Base-by-base conservation (phyloP, 2,329 filamentous ascomycete genomes). In the Thermomyces lanuginosus region DNA sequence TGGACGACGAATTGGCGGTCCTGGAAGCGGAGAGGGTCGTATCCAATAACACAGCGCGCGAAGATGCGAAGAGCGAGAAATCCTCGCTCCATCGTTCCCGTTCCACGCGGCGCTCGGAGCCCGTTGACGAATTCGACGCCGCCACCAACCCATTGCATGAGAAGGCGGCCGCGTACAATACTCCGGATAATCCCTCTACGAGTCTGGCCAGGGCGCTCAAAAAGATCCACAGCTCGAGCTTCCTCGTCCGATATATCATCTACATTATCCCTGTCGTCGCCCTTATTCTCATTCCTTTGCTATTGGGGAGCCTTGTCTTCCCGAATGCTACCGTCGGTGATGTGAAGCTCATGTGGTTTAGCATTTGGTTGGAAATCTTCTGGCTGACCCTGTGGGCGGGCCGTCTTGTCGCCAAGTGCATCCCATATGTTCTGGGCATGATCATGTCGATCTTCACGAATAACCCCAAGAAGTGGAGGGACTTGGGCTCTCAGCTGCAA, bases 371-470 rank as follows among this genome's bases (percentile, higher is more conserved):
- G 10, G 80, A 92, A 51, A 81, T 92, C 21, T 66, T 93, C 14
- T 95, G 86, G 86, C 63, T 86, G 36, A 82, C 82, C 0, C 62
- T 93, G 0, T 95, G 86, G 86, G 75, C 76, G 11, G 76, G 69
- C 28, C 54, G 70, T 53, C 64, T 78, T 25, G 55, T 74, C 8
- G 66, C 73, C 5, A 77, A 77, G 50, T 62, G 59, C 28, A 58
- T 79, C 6, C 74, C 75, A 1, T 68, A 60, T 40, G 60, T 66
- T 0, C 64, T 76, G 21, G 67, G 70, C 1, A 41, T 76, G 1
- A 31, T 78, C 9, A 73, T 81, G 4, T 80, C 74, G 41, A 60
- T 86, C 4, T 74, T 82, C 44, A 89, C 84, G 9, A 89, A 83
- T 48, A 86, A 80, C 40, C 66, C 72, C 44, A 92, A 89, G 58